phyloP scores from a whole-genome alignment of 768 basidiomycete species.

The Melanogaster broomeanus region DNA sequence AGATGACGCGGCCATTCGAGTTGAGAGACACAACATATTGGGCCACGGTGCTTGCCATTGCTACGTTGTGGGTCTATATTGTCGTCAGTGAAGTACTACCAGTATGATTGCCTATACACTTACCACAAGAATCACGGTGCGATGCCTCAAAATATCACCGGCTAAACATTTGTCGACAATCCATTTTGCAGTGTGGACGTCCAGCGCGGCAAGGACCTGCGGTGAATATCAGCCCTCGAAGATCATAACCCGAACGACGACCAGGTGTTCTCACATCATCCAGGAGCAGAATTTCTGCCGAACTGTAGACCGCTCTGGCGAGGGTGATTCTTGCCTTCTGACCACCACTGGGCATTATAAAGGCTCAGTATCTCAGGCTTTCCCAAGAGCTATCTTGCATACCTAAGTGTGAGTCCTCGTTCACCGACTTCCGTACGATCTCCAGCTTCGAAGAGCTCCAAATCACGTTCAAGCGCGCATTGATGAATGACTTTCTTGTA shows the following conservation, averaged over 20 bases:
- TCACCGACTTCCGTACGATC: slow-evolving; percentile 78
- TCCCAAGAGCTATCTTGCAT: too few species aligned
- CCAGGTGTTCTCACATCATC: slow-evolving; percentile 75
- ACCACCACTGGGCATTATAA: slow-evolving; percentile 47
- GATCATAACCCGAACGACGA: too few species aligned
- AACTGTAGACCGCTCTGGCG: slow-evolving; percentile 60
- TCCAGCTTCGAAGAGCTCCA: slow-evolving; percentile 45
- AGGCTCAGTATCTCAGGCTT: too few species aligned
- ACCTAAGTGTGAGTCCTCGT: slow-evolving; percentile 60
- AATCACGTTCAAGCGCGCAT: slow-evolving; percentile 45
- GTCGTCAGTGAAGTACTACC: background rate
- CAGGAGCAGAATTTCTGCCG: slow-evolving; percentile 62
- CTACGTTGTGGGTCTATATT: slow-evolving; percentile 35
- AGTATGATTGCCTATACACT: slow-evolving; percentile 16
- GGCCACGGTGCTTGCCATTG: slow-evolving; percentile 24
- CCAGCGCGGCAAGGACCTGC: slow-evolving; percentile 54
- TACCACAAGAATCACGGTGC: slow-evolving; percentile 56
- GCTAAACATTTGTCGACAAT: slow-evolving; percentile 48
- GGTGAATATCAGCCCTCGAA: too few species aligned
- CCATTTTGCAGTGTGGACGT: too few species aligned
- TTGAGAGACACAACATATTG: slow-evolving; percentile 55
- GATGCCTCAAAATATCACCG: slow-evolving; percentile 46
- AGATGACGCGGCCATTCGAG: slow-evolving; percentile 50
- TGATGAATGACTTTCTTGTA: slow-evolving; percentile 43
- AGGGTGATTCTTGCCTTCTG: slow-evolving; percentile 60